Conservation (phyloP, 2,329 filamentous ascomycete species). For the Claviceps sp. region DNA sequence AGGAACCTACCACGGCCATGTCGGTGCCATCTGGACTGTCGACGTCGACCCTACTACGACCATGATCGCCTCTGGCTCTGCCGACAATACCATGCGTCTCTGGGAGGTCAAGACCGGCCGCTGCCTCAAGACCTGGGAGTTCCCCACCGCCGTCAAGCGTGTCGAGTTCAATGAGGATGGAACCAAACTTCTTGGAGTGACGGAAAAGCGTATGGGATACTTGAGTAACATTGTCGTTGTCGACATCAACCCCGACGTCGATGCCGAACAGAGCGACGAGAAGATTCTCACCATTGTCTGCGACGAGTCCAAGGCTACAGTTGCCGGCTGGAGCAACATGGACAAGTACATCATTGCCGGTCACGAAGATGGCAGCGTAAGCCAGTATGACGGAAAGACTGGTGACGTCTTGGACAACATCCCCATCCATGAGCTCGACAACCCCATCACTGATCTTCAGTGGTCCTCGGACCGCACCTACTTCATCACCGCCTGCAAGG, state of each 20-base stretch:
- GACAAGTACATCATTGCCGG: constrained; percentile 94
- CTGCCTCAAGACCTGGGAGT: constrained; percentile 94
- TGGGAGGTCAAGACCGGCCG: constrained; percentile 93
- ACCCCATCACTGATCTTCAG: constrained; percentile 81
- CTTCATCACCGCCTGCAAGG: constrained; percentile 96
- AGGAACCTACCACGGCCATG: constrained; percentile 91
- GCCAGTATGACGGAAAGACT: constrained; percentile 82
- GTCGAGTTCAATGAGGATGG: constrained; percentile 97
- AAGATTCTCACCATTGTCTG: constrained; percentile 77
- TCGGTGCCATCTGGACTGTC: constrained; percentile 97
- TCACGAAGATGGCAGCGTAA: constrained; percentile 90
- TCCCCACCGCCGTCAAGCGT: constrained; percentile 91
- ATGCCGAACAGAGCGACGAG: constrained; percentile 76
- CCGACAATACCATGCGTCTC: constrained; percentile 94
- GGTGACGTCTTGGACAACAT: constrained; percentile 73
- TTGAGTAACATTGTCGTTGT: constrained; percentile 88
- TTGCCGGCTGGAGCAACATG: constrained; percentile 91
- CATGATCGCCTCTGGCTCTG: constrained; percentile 86
- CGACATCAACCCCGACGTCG: constrained; percentile 72
- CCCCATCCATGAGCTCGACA: constrained; percentile 73
- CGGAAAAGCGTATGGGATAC: constrained; percentile 96
- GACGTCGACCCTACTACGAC: constrained; percentile 88
- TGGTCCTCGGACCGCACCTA: constrained; percentile 90
- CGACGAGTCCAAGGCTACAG: constrained; percentile 91
- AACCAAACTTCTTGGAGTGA: constrained; percentile 78